Evolutionary conservation across 345 rosid species (phyloP).

Genomic region (Brassica cretica): DNA sequence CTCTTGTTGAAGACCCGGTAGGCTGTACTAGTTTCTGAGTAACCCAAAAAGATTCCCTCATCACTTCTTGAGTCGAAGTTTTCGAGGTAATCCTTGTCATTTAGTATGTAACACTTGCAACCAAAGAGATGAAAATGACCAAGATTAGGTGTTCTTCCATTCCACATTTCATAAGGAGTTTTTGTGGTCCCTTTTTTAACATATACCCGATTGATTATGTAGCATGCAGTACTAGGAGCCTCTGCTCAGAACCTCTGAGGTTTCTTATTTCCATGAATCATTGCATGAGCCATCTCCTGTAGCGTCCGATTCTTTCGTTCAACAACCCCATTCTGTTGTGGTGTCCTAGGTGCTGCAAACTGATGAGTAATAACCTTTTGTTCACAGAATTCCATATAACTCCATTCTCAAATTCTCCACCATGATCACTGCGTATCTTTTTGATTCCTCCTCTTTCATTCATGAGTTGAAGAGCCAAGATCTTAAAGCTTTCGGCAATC

Average conservation of each 20-base stretch:
- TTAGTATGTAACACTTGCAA: neutral
- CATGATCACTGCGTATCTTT: neutral
- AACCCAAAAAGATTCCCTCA: neutral
- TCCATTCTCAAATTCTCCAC: neutral
- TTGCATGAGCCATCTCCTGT: neutral
- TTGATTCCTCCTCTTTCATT: neutral
- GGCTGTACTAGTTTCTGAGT: neutral
- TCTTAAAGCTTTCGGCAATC: neutral
- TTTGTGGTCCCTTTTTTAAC: neutral
- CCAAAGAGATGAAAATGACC: neutral
- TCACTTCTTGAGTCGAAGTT: neutral
- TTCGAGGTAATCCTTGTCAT: neutral
- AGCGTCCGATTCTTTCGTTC: neutral
- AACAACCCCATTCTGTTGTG: neutral
- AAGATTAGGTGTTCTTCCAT: neutral
- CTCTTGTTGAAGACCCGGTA: neutral
- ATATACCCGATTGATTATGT: neutral
- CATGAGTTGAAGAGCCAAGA: neutral
- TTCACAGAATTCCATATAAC: neutral
- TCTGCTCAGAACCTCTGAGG: neutral
- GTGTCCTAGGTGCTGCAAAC: neutral
- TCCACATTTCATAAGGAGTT: neutral
- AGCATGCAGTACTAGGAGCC: neutral
- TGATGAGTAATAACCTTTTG: neutral
- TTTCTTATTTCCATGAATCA: neutral